These are phyloP conservation scores for Stevia rebaudiana DNA, from an alignment of 140 eudicot genomes.

Conservation along the genomic window DNA sequence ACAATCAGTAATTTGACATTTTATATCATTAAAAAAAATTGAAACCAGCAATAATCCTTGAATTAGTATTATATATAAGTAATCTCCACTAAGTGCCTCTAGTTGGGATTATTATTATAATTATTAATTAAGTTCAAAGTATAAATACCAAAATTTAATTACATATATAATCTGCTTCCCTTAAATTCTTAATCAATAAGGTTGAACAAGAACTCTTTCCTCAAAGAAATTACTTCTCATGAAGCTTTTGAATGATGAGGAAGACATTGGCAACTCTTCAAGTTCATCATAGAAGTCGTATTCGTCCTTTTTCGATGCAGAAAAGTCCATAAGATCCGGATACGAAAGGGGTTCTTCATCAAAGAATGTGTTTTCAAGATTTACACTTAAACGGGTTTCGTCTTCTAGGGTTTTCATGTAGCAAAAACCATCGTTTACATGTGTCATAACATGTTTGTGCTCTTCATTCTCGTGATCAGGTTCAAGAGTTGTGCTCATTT, in stretches of 20 bases:
- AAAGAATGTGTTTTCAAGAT: slow-evolving; percentile 29
- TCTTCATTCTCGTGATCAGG: slow-evolving; percentile 29
- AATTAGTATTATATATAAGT: not conserved
- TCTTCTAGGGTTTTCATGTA: slow-evolving; percentile 49
- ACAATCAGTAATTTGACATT: no score
- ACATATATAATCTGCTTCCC: not conserved
- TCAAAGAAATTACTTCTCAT: slow-evolving; percentile 54
- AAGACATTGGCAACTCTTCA: slow-evolving; percentile 64
- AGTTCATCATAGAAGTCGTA: slow-evolving; percentile 78
- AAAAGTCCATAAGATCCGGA: slow-evolving; percentile 42
- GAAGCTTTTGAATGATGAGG: slow-evolving; percentile 55
- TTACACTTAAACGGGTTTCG: slow-evolving; percentile 29
- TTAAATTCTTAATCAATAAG: slow-evolving; percentile 30
- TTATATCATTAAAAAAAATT: not conserved
- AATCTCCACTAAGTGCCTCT: slow-evolving; percentile 9
- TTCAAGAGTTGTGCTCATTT: slow-evolving; percentile 6
- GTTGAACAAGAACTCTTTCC: slow-evolving; percentile 63
- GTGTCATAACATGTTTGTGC: not conserved
- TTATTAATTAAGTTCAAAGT: slow-evolving; percentile 14
- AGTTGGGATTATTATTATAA: not conserved
- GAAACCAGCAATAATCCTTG: slow-evolving; percentile 8
- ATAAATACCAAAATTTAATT: slow-evolving; percentile 21
- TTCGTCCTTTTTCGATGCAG: slow-evolving; percentile 42
- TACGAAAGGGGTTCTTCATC: slow-evolving; percentile 43
- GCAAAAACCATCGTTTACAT: slow-evolving; percentile 29